These are phyloP conservation scores for Viola pubescens DNA, from an alignment of 441 rosid species.

Conservation along the genomic window DNA sequence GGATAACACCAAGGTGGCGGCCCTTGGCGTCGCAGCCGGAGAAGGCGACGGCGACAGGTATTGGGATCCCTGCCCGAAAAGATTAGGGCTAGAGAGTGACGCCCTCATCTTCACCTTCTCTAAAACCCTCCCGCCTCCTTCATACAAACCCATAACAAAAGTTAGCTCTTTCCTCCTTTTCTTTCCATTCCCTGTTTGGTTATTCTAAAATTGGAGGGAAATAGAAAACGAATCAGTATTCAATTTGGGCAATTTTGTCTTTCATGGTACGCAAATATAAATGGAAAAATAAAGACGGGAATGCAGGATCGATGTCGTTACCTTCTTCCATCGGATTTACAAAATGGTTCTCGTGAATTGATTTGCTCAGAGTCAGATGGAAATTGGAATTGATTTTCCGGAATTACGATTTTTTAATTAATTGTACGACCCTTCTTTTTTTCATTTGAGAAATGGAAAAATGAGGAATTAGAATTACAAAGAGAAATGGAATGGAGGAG, in stretches of 20 bases:
- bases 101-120: conserved; percentile 30
- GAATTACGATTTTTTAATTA: too few species aligned
- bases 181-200: too few species aligned
- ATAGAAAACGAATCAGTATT: background rate
- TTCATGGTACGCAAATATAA: too few species aligned
- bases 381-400: too few species aligned
- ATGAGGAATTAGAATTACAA: background rate
- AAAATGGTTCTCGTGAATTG: too few species aligned
- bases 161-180: too few species aligned
- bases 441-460: background rate
- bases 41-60: conserved; percentile 33
- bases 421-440: too few species aligned
- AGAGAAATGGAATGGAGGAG: background rate
- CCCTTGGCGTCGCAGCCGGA: conserved; percentile 40
- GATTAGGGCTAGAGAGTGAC: conserved; percentile 24
- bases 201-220: background rate
- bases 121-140: conserved; percentile 40
- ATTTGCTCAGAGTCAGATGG: too few species aligned
- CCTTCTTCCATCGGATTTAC: too few species aligned
- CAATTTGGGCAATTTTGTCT: background rate
- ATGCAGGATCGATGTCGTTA: too few species aligned
- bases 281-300: too few species aligned
- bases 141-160: conserved; percentile 11
- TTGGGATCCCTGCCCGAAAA: conserved; percentile 15
- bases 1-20: conserved; percentile 36